Base-by-base conservation (phyloP, 2,329 filamentous ascomycete species). In the Triangularia verruculosa region DNA sequence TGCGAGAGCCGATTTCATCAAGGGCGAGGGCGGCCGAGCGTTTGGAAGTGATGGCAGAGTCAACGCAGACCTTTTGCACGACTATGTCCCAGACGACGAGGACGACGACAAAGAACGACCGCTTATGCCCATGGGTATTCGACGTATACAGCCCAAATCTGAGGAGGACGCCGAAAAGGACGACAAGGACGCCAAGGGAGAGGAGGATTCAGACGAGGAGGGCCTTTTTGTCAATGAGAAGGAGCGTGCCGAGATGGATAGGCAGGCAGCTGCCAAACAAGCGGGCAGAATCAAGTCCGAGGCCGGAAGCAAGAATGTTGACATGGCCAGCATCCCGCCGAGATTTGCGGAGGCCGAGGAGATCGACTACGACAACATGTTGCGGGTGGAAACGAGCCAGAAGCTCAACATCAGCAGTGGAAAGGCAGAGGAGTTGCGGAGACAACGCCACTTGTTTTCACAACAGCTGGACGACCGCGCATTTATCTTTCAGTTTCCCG, bases 401-500 rank as follows among this genome's bases (percentile, higher is more conserved):
- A 73, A 25, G 70, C 71, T 54, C 74, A 76, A 53, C 7, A 47
- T 47, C 39, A 72, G 72, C 59, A 73, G 77, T 39, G 61, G 74
- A 4, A 54, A 25, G 27, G 51, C 57, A 24, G 67, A 75, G 32
- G 71, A 74, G 15, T 67, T 78, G 52, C 67, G 76, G 59, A 69
- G 70, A 20, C 73, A 70, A 61, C 71, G 77, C 39, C 72, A 68
- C 43, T 67, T 77, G 34, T 69, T 72, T 39, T 66, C 71, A 24
- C 64, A 72, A 25, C 68, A 71, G 17, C 67, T 72, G 56, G 84
- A 87, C 54, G 85, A 86, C 22, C 80, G 84, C 39, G 73, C 88
- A 59, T 88, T 87, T 66, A 78, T 89, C 57, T 89, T 89, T 75
- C 86, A 89, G 69, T 84, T 89, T 68, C 86, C 86, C 47, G 85